These are phyloP conservation scores for Thuidium tamariscinum DNA, from an alignment of 225 moss, liverwort and hornwort genomes.

Conservation along the genomic window DNA sequence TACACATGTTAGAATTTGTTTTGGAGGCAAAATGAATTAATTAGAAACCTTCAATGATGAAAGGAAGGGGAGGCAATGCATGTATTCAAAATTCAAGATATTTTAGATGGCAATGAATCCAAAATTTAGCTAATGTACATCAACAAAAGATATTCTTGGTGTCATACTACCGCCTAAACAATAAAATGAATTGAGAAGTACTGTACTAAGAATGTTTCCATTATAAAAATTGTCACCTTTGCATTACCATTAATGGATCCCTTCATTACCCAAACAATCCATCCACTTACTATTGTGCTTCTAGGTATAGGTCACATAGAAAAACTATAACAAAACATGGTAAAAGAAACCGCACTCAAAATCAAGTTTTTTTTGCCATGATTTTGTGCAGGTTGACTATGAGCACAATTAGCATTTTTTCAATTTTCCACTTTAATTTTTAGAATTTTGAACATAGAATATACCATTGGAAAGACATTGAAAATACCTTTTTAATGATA, in stretches of 20 bases:
- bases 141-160: not conserved
- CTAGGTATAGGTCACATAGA: rapidly evolving
- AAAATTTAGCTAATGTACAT: too few relatives aligned
- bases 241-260: not conserved
- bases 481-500: too few relatives aligned
- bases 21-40: not conserved
- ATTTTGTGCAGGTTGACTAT: too few relatives aligned
- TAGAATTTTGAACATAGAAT: too few relatives aligned
- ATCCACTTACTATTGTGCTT: not conserved
- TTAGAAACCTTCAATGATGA: too few relatives aligned
- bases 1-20: not conserved
- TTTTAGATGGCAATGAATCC: not conserved
- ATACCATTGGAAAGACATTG: too few relatives aligned
- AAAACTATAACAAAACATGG: too few relatives aligned
- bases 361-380: too few relatives aligned
- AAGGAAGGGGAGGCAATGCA: too few relatives aligned
- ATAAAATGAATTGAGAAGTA: not conserved
- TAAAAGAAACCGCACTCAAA: too few relatives aligned
- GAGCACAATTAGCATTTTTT: too few relatives aligned
- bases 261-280: not conserved
- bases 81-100: not conserved
- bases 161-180: rapidly evolving
- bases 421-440: too few relatives aligned
- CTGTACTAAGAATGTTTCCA: rapidly evolving
- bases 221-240: not conserved